Evolutionary conservation across 441 rosid genomes (phyloP), one percentile per base, ranked within the genome.

Genomic region (Populus hybrid): DNA sequence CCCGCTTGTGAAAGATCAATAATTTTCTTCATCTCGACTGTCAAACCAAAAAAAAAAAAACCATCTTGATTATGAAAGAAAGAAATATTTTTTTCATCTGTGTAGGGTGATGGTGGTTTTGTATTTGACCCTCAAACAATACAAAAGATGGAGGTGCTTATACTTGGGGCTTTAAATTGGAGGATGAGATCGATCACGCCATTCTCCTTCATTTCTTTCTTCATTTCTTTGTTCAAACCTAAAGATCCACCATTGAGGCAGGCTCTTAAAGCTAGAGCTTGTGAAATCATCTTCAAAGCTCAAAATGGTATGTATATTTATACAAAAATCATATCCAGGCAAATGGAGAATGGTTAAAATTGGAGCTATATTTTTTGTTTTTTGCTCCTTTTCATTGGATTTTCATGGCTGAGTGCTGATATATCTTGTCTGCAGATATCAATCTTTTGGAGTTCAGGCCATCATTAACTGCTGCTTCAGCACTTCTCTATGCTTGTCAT

Each of bases 111-210:
- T 30, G 80, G 80, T 42, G 88, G 88, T 28, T 78, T 86, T 63
- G 73, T 84, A n/a, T 90, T 86, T 72, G 91, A 91, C 76, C 70
- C 79, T 6, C 84, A 83, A 65, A 83, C 87, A 73, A 79, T 90
- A 73, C 86, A 89, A 81, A 81, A 88, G 77, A 91, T 93, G 95
- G 96, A 93, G 82, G 77, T 81, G 24, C 79, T 93, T n/a, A 82
- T 93, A 54, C 81, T 93, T 81, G 96, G 93, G 73, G 91, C 91
- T 90, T 28, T 28, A 28, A 28, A 28, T 28, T 28, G 30, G 30
- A 28, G 30, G 30, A 28, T 28, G 30, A 28, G 97, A 30, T 93
- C 96, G 5, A 77, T 93, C 73, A 90, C 97, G 71, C 95, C 97
- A 2, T 91, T 93, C 82, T 86, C 92, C 20, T 91, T 93, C 76